These are phyloP conservation scores for Aspergillus sp. DNA, from an alignment of 2,329 filamentous ascomycete species.

Conservation along the genomic window DNA sequence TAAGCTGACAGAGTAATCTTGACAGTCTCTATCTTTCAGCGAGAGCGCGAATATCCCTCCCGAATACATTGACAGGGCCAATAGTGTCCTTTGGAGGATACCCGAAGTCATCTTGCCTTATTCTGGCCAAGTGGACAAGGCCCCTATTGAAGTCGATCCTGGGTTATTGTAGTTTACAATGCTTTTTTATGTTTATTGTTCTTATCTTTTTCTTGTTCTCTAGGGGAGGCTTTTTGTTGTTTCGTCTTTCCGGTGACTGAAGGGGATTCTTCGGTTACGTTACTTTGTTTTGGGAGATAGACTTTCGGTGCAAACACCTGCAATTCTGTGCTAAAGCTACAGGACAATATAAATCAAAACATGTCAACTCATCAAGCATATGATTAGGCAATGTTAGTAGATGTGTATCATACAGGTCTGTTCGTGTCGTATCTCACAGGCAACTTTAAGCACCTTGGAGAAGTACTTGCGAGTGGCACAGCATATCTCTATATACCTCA, in stretches of 20 bases:
- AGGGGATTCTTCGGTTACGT: background rate
- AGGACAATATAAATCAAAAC: too few species aligned
- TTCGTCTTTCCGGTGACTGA: background rate
- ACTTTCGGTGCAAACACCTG: background rate
- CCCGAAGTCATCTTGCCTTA: conserved; percentile 29
- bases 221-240: too few species aligned
- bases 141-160: conserved; percentile 31
- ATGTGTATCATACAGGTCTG: background rate
- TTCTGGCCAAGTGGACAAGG: conserved; percentile 11
- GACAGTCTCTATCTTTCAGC: conserved; percentile 32
- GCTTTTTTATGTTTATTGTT: background rate
- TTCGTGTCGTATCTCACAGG: background rate
- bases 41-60: conserved; percentile 28
- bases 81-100: conserved; percentile 31
- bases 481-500: background rate
- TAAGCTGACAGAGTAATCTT: background rate
- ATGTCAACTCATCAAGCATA: background rate
- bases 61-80: conserved; percentile 26
- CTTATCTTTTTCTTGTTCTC: background rate
- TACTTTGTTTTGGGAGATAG: background rate
- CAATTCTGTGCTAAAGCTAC: background rate
- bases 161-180: conserved; percentile 12
- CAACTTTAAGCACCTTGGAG: background rate
- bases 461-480: background rate
- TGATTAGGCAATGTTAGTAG: background rate